Evolutionary conservation across 352 stramenopile species (phyloP), one percentile per base, ranked within the genome.

Genomic region (Peronospora tabacina): DNA sequence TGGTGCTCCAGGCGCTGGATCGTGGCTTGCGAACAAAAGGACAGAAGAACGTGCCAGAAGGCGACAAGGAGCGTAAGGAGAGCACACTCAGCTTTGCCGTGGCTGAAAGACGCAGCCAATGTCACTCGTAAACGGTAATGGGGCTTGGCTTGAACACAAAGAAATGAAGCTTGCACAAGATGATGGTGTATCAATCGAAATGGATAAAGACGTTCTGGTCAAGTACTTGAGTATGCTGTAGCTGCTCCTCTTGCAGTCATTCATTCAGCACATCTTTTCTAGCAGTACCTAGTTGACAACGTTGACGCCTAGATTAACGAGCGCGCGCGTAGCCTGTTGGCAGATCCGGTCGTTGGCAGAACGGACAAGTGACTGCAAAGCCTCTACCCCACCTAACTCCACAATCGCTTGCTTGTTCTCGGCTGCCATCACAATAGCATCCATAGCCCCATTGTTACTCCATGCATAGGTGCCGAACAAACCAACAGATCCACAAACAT

Each of bases 391-490:
- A 10, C 78, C 77, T 12, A 95, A 58, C 12, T 88, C 70, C 37
- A 94, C 62, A 50, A 96, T 93, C 45, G 87, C 62, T 59, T 91
- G 77, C 52, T 95, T 94, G 75, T 96, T 96, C 49, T 89, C 76
- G 9, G 77, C 82, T 93, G 43, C 15, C 51, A 22, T 46, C 32
- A 63, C 6, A 41, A 22, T 15, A 37, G 35, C 13, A 52, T 17
- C 5, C 42, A 53, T 35, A 22, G 19, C 16, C 5, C 12, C 2
- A 1, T 8, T 19, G 15, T 39, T 15, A 39, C 9, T 39, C 34
- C 4, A 4, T 32, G 28, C 28, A 32, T 4, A 32, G 12, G 10
- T 32, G 10, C 28, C 2, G 28, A 32, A 12, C 28, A 12, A 32
- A 32, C 7, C 28, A 32, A 32, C 28, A 32, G 7, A 32, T 32